Evolutionary conservation across 108 stramenopile genomes (phyloP).

Genomic region (Cafeteria roenbergensis): DNA sequence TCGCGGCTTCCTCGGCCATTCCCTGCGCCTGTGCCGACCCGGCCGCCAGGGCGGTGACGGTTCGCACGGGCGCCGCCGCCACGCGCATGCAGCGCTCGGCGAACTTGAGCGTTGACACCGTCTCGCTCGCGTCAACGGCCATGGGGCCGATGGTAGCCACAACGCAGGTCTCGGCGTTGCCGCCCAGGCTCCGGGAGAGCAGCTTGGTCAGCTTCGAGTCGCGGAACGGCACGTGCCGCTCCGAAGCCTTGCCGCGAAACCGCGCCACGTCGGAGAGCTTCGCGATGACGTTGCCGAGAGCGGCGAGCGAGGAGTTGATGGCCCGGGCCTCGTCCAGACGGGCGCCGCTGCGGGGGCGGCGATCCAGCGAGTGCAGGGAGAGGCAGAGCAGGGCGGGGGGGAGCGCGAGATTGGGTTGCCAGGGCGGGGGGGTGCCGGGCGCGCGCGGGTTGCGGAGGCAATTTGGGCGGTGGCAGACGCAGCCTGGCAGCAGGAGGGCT

Average conservation of each 20-base stretch:
- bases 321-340: constrained; percentile 22
- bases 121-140: constrained; percentile 6
- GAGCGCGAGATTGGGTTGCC: no score
- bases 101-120: constrained; percentile 21
- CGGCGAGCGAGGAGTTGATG: constrained; percentile 26
- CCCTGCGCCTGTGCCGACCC: no score
- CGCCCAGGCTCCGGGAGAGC: constrained; percentile 23
- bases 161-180: constrained; percentile 18
- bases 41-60: no score
- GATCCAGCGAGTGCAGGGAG: no score
- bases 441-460: no score
- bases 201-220: constrained; percentile 29
- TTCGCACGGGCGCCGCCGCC: constrained; percentile 9
- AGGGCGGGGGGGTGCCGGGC: no score
- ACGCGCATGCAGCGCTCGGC: constrained; percentile 26
- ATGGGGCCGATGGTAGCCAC: constrained; percentile 23
- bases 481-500: no score
- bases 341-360: no score
- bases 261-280: constrained; percentile 3
- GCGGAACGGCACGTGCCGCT: constrained; percentile 18
- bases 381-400: no score
- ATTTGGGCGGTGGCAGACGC: no score
- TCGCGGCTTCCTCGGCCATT: no score
- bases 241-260: not conserved
- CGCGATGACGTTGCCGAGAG: constrained; percentile 35